phyloP scores from a whole-genome alignment of 2,329 filamentous ascomycete species.

The Acrodontium crateriforme region DNA sequence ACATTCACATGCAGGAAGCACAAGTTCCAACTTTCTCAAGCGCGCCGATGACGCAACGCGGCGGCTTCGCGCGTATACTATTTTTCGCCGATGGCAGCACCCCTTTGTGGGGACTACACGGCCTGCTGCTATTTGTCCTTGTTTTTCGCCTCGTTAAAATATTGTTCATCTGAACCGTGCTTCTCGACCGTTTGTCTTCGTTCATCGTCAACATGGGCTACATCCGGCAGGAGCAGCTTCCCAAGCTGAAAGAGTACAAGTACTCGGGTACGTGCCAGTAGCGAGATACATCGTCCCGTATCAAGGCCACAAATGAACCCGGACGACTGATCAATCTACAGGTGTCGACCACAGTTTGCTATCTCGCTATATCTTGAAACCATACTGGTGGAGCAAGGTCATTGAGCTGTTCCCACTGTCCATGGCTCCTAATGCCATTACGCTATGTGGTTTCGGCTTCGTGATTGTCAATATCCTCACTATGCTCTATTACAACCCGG shows the following conservation, averaged over 20 bases:
- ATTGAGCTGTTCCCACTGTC: constrained; percentile 90
- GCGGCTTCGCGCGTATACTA: no score
- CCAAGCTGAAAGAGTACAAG: constrained; percentile 85
- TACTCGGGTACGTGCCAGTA: constrained; percentile 39
- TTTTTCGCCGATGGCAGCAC: no score
- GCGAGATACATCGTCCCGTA: not conserved
- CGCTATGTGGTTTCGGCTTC: constrained; percentile 86
- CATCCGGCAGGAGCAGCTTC: constrained; percentile 80
- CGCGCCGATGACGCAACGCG: no score
- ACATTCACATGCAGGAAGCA: no score
- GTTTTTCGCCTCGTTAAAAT: no score
- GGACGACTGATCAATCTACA: not conserved
- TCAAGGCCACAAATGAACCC: not conserved
- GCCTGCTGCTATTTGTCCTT: no score
- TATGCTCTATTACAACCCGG: constrained; percentile 91
- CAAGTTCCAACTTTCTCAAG: no score
- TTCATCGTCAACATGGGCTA: constrained; percentile 57
- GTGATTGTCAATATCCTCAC: constrained; percentile 82
- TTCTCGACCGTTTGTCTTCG: not conserved
- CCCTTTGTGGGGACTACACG: no score
- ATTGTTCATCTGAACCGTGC: no score
- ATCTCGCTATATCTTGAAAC: constrained; percentile 89
- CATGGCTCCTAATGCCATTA: constrained; percentile 74
- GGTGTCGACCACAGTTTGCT: constrained; percentile 79
- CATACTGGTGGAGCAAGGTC: constrained; percentile 89